phyloP scores from a whole-genome alignment of 768 basidiomycete species.

The Punctularia strigosozonata region DNA sequence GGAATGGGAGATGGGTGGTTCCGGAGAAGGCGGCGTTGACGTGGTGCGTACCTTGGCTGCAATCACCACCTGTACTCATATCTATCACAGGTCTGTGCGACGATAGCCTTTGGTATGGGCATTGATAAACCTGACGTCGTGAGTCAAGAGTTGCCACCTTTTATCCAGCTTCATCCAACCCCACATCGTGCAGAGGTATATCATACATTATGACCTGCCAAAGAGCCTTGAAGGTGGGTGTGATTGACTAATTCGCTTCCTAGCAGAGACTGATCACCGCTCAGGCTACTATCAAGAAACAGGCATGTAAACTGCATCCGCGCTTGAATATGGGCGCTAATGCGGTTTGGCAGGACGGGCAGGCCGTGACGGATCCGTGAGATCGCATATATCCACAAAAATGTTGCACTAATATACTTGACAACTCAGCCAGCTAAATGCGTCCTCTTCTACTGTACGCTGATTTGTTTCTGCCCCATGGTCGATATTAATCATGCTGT shows the following conservation, averaged over 20 bases:
- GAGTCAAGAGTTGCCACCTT: slow-evolving; percentile 17
- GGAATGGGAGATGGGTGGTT: slow-evolving; percentile 47
- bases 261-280: not conserved
- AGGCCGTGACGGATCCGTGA: slow-evolving; percentile 64
- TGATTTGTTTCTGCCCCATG: not conserved
- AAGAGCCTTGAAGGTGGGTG: slow-evolving; percentile 68
- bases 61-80: not conserved
- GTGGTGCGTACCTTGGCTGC: slow-evolving; percentile 35
- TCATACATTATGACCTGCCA: slow-evolving; percentile 74
- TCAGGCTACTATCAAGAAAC: slow-evolving; percentile 84
- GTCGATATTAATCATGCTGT: not conserved
- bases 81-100: slow-evolving; percentile 50
- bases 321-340: too few species aligned
- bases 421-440: slow-evolving; percentile 72
- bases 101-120: slow-evolving; percentile 79
- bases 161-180: not conserved
- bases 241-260: not conserved
- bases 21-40: slow-evolving; percentile 43
- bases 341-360: slow-evolving; percentile 65
- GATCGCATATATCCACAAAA: not conserved
- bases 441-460: slow-evolving; percentile 69
- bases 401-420: slow-evolving; percentile 1
- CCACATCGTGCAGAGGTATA: slow-evolving; percentile 33
- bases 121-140: slow-evolving; percentile 77
- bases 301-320: slow-evolving; percentile 29